Evolutionary conservation across 495 filamentous ascomycete species (phyloP).

Genomic region (Xylaria castorea): DNA sequence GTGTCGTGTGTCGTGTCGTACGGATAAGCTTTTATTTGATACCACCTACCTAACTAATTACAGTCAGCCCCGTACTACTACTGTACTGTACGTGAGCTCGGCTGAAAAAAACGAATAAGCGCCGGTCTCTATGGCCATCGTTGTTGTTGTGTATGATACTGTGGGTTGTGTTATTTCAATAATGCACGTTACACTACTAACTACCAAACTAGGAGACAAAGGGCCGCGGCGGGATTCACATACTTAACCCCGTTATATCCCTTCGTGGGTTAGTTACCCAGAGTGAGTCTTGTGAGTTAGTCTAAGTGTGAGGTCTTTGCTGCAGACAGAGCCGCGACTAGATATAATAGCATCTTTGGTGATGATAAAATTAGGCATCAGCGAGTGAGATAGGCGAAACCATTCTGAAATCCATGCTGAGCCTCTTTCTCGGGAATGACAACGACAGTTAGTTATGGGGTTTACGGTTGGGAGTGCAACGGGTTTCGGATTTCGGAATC

Average conservation of each 20-base stretch:
- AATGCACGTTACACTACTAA: not conserved
- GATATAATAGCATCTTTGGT: not conserved
- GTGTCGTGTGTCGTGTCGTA: not conserved
- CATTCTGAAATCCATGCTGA: not conserved
- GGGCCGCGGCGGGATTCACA: not conserved
- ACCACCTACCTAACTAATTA: not conserved
- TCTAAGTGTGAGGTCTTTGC: not conserved
- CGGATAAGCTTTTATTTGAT: not conserved
- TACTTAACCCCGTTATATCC: not conserved
- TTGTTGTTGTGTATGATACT: not conserved
- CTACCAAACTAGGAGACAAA: no score
- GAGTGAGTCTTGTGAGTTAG: not conserved
- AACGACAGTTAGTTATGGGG: not conserved
- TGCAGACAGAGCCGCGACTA: not conserved
- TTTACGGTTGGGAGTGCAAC: not conserved
- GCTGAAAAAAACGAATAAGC: not conserved
- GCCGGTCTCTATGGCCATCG: not conserved
- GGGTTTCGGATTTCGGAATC: slow-evolving; percentile 19
- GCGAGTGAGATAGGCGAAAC: not conserved
- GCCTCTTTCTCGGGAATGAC: not conserved
- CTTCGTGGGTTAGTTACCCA: not conserved
- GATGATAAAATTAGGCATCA: not conserved
- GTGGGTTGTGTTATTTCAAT: not conserved
- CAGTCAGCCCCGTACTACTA: no score
- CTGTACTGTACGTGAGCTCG: not conserved